Evolutionary conservation across 257 asterid genomes (phyloP), one percentile per base, ranked within the genome.

Genomic region (Fraxinus anomala): DNA sequence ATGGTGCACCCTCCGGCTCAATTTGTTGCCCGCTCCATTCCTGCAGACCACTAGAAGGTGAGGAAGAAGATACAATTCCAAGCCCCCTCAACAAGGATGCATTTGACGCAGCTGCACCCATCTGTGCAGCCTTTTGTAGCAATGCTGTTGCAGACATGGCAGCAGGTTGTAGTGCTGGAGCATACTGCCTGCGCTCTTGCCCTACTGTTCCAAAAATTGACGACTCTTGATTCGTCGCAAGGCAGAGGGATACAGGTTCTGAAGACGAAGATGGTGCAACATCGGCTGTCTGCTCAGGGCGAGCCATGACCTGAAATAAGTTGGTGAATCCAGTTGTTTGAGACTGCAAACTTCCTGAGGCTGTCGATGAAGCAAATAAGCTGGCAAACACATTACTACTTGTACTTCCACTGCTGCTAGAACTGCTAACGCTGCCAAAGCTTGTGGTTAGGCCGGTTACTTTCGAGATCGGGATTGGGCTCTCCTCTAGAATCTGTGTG

Each of bases 101-200:
- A 40, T 86, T 89, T 1, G 97, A 84, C 24, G 93, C 74, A 28
- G 91, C 76, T 73, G 95, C 85, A 10, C 96, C 96, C 82, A 92
- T 89, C 80, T 92, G 93, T 71, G 97, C 96, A 16, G 97, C 97
- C 86, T 91, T 93, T 73, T 91, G 98, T 14, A 93, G 88, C 83
- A 93, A 87, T 28, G 98, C 96, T 10, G 98, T 93, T 39, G 98
- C 98, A 1, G 98, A 91, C 85, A 93, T 86, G 3, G 96, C 91
- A 3, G 97, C 91, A 2, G 97, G 94, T 76, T 83, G 96, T 2
- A 91, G 84, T 54, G 86, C 63, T 0, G 87, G 85, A 24, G 90
- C 88, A 68, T 91, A 88, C 77, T 89, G 97, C 87, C 94, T 76
- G 1, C 86, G 88, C 24, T 90, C 97, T 82, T 87, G 95, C 63